phyloP scores from a whole-genome alignment of 768 basidiomycete genomes.

The Sporobolomyces roseus region DNA sequence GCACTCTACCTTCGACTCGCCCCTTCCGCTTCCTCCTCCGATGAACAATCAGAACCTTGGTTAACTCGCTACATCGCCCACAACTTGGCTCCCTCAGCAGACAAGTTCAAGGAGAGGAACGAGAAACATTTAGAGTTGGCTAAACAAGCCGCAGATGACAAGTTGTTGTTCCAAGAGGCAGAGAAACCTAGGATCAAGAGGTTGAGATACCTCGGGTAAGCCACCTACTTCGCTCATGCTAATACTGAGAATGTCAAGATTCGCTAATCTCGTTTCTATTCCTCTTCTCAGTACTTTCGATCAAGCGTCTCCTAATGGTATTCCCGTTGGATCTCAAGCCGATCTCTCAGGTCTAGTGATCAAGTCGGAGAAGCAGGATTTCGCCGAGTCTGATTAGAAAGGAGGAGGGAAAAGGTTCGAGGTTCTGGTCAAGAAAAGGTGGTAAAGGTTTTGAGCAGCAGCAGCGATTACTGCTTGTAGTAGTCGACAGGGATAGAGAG shows the following conservation, averaged over 20 bases:
- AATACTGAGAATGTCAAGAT: no score
- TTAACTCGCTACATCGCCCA: constrained; percentile 48
- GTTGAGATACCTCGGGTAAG: constrained; percentile 48
- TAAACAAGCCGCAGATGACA: constrained; percentile 48
- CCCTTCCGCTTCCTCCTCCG: constrained; percentile 40
- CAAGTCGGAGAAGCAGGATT: constrained; percentile 44
- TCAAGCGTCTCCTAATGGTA: constrained; percentile 48
- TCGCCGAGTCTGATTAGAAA: neutral
- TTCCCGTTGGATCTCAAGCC: constrained; percentile 48
- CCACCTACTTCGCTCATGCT: no score
- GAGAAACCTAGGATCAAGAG: constrained; percentile 49
- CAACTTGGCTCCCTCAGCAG: constrained; percentile 46
- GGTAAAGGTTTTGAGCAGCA: no score
- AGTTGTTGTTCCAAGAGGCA: constrained; percentile 51
- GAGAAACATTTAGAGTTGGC: constrained; percentile 50
- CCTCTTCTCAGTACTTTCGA: constrained; percentile 47
- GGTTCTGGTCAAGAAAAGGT: no score
- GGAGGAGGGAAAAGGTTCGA: neutral
- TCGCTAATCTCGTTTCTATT: no score
- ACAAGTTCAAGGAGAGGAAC: constrained; percentile 48
- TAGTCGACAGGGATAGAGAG: no score
- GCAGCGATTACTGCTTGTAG: no score
- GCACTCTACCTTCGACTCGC: constrained; percentile 46
- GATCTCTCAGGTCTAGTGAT: constrained; percentile 50
- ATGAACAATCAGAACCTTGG: constrained; percentile 26